A percentile compares a stretch with the other conserved stretches of the same genome.
Conservation (phyloP, 2,329 filamentous ascomycete genomes). For the Aspergillus niger region DNA sequence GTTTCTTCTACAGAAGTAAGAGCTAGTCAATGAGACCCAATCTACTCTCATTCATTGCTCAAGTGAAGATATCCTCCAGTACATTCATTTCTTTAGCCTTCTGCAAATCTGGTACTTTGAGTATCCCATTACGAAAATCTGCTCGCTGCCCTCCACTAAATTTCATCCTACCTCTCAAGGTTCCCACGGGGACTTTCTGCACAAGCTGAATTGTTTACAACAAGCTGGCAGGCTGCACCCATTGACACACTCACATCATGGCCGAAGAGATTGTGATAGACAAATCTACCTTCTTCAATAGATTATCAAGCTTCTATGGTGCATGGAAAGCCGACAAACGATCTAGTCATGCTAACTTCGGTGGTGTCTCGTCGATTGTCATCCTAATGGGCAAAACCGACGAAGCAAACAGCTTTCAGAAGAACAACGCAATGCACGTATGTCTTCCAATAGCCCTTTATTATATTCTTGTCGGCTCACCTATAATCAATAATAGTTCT, state of each 20-base stretch:
- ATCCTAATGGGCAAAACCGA: constrained; percentile 95
- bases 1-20: not conserved
- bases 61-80: not conserved
- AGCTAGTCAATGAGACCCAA: not conserved
- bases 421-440: constrained; percentile 96
- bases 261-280: constrained; percentile 91
- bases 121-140: not conserved
- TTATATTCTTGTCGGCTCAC: not conserved
- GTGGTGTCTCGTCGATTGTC: constrained; percentile 81
- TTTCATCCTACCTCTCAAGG: too few relatives aligned
- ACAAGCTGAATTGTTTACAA: not conserved
- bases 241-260: constrained; percentile 47
- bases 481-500: constrained; percentile 65
- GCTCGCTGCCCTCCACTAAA: not conserved
- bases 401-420: constrained; percentile 82
- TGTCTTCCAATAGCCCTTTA: constrained; percentile 37
- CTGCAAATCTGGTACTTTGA: not conserved
- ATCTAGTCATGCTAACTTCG: constrained; percentile 79
- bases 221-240: constrained; percentile 8
- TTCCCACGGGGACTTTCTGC: not conserved
- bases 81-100: not conserved
- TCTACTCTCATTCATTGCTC: not conserved
- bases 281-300: constrained; percentile 89
- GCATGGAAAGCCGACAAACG: constrained; percentile 98
- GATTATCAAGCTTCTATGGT: constrained; percentile 80